A percentile compares a stretch with the other conserved stretches of the same genome.
These are phyloP conservation scores for Tuber indicum DNA, from an alignment of 495 filamentous ascomycete species.

Conservation along the genomic window DNA sequence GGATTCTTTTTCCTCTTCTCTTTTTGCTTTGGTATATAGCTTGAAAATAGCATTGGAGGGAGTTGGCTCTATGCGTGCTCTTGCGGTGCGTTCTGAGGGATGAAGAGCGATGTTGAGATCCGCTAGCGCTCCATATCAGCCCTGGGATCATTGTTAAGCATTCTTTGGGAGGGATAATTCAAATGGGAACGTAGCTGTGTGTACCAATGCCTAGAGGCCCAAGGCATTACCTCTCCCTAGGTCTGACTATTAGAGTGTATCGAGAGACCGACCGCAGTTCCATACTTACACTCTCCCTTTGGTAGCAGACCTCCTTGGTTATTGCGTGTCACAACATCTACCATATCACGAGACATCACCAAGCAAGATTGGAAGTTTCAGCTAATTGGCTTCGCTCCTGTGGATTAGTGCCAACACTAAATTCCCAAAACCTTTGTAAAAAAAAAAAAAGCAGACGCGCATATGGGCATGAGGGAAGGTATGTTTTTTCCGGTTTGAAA, in stretches of 20 bases:
- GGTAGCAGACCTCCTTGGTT: not conserved
- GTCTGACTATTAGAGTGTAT: not conserved
- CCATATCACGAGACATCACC: not conserved
- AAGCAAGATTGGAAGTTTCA: not conserved
- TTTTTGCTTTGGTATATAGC: not conserved
- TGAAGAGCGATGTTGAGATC: not conserved
- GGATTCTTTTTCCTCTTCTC: not conserved
- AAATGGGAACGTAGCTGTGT: not conserved
- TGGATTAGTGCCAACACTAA: not conserved
- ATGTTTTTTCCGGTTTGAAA: not conserved
- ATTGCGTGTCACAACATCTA: not conserved
- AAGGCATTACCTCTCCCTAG: not conserved
- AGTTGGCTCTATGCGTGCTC: not conserved
- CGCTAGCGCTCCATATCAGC: not conserved
- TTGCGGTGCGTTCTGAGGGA: not conserved
- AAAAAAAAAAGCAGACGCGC: not conserved
- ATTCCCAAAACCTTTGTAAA: not conserved
- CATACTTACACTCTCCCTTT: not conserved
- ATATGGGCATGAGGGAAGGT: not conserved
- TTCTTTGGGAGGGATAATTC: not conserved
- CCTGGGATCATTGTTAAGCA: not conserved
- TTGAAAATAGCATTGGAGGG: constrained; percentile 1
- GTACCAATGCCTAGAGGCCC: not conserved
- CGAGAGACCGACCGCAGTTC: not conserved
- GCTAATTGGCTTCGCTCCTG: not conserved